Percentiles rank a stretch among this genome's conserved stretches.
Evolutionary conservation across 202 grass and related monocot species (phyloP).

Genomic region (Elaeis oleifera): DNA sequence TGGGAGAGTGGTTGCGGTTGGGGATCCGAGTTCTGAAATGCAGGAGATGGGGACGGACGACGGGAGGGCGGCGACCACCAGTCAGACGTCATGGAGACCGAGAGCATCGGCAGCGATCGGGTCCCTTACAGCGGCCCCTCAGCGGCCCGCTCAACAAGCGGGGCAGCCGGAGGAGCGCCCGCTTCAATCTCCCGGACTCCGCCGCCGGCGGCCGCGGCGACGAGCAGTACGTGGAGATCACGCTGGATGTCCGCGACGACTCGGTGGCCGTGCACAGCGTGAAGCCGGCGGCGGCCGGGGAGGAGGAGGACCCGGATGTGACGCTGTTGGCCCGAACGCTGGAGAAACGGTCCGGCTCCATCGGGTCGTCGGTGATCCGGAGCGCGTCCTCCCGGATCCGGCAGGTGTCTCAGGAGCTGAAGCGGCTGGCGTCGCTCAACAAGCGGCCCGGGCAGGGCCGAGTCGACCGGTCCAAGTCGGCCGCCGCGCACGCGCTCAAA

Average conservation of each 20-base stretch:
- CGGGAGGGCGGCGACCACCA: background rate
- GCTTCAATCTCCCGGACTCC: slow-evolving; percentile 44
- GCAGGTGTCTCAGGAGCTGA: slow-evolving; percentile 90
- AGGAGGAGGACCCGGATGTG: slow-evolving; percentile 50
- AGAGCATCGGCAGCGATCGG: slow-evolving; percentile 4
- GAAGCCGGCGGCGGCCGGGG: slow-evolving; percentile 30
- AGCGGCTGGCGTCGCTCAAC: slow-evolving; percentile 51
- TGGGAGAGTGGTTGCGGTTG: no score
- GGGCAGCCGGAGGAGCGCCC: slow-evolving; percentile 45
- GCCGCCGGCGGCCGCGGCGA: slow-evolving; percentile 15
- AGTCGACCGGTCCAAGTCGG: slow-evolving; percentile 64
- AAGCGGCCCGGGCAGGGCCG: slow-evolving; percentile 8
- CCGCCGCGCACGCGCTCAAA: slow-evolving; percentile 66
- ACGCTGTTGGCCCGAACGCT: slow-evolving; percentile 18
- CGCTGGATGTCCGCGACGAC: slow-evolving; percentile 71
- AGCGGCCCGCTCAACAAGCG: slow-evolving; percentile 65
- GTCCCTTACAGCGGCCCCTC: slow-evolving; percentile 29
- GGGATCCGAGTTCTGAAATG: background rate
- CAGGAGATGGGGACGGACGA: slow-evolving; percentile 8
- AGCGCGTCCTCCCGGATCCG: slow-evolving; percentile 68
- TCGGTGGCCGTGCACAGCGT: slow-evolving; percentile 76
- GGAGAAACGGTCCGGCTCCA: slow-evolving; percentile 30
- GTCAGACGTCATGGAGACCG: slow-evolving; percentile 6
- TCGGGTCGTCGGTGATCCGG: slow-evolving; percentile 40
- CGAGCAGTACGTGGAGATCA: slow-evolving; percentile 69